Base-by-base conservation (phyloP, 1,139 yeast genomes). In the Debaryomyces coudertii region DNA sequence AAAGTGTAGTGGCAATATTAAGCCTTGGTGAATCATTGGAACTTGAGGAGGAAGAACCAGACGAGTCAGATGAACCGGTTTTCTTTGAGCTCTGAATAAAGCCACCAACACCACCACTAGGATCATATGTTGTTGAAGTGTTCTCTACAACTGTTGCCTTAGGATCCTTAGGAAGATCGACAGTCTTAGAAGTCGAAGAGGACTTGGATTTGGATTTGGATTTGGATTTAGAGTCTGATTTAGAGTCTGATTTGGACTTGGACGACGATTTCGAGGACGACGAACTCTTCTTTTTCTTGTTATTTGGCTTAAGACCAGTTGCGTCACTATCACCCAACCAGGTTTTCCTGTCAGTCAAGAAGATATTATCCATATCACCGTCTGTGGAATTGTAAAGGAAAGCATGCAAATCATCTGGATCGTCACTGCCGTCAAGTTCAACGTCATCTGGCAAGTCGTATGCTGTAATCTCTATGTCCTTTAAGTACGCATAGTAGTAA, bases 401-500 rank as follows among this genome's bases (percentile, higher is more conserved):
- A 0, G 93, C 79, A 50, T 68, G 56, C 49, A 60, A 66, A 35
- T 59, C 60, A 14, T 55, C 55, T 6, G 51, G 66, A 42, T 77
- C 62, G 49, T 86, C 85, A 24, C 54, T 51, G 28, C 73, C 73
- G 33, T 53, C 60, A 36, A 60, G 55, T 44, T 59, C 58, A 34
- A 66, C 63, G 40, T 68, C 76, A 14, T 71, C 58, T 14, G 96
- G 96, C 33, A 87, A 76, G 57, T 79, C 90, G 65, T 87, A 86
- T 56, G 95, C 79, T 37, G 80, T 76, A 42, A 90, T 77, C 9
- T 77, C 69, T 31, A 89, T 71, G 42, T 79, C 77, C 58, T 84
- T 76, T 43, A 90, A 58, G 50, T 79, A 75, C 31, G 87, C 83
- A 61, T 82, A 89, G 68, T 82, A 85, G 70, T 90, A 90, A 23